phyloP scores from a whole-genome alignment of 345 rosid genomes.

The Salix udensis region DNA sequence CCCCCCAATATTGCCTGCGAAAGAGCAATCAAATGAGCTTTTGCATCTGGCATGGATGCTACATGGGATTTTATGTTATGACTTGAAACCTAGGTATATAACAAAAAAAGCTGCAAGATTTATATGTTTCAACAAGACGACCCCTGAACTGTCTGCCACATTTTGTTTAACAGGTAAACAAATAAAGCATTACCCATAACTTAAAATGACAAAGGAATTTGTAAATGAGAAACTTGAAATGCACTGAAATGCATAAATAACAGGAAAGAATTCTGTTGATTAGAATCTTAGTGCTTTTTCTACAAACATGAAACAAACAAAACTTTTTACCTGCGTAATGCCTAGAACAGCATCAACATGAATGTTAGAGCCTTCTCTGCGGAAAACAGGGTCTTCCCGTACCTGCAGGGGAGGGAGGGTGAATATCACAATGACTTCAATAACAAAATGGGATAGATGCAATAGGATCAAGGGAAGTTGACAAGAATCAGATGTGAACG shows the following conservation, averaged over 20 bases:
- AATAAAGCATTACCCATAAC: background rate
- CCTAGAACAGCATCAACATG: slow-evolving; percentile 79
- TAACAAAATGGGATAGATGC: background rate
- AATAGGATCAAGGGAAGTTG: background rate
- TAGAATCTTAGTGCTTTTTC: background rate
- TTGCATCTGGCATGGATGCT: background rate
- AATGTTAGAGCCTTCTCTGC: slow-evolving; percentile 85
- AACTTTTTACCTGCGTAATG: slow-evolving; percentile 65
- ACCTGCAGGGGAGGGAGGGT: slow-evolving; percentile 42
- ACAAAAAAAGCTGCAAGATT: background rate
- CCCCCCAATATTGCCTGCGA: slow-evolving; percentile 96
- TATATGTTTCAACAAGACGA: background rate
- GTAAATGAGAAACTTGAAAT: background rate
- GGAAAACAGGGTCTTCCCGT: slow-evolving; percentile 91
- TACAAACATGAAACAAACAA: background rate
- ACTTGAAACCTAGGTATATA: background rate
- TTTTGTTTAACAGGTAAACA: background rate
- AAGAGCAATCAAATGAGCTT: slow-evolving; percentile 11
- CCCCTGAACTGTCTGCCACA: background rate
- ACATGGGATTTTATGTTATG: background rate
- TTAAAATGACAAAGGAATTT: background rate
- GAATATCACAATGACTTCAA: background rate
- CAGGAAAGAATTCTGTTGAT: background rate
- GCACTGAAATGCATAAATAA: background rate
- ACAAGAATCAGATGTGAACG: background rate